phyloP scores from a whole-genome alignment of 371 early-diverging fungal genomes.

The Zancudomyces culisetae region DNA sequence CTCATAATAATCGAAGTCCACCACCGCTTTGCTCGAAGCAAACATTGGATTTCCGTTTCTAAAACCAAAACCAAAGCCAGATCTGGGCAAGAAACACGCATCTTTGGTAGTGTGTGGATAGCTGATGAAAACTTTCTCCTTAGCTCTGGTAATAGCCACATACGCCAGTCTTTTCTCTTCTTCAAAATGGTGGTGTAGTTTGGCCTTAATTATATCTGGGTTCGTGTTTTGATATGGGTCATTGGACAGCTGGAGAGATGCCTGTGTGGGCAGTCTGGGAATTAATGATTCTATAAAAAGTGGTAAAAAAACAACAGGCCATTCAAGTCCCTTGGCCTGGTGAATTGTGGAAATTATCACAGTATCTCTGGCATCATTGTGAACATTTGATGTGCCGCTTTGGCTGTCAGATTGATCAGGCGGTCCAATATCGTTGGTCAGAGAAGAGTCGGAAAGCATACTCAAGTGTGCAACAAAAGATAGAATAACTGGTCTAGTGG shows the following conservation, averaged over 20 bases:
- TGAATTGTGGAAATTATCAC: slow-evolving; percentile 39
- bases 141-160: slow-evolving; percentile 32
- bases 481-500: neutral
- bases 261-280: slow-evolving; percentile 17
- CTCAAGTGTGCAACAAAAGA: slow-evolving; percentile 10
- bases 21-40: too few relatives aligned
- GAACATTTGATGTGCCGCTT: neutral
- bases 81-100: neutral
- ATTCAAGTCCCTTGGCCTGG: slow-evolving; percentile 42
- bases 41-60: too few relatives aligned
- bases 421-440: slow-evolving; percentile 7
- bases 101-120: slow-evolving; percentile 1
- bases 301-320: slow-evolving; percentile 38
- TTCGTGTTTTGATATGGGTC: neutral
- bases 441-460: slow-evolving; percentile 15
- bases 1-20: too few relatives aligned
- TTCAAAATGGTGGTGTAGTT: slow-evolving; percentile 6
- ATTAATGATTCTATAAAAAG: slow-evolving; percentile 30
- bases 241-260: neutral
- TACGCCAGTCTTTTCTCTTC: slow-evolving; percentile 27
- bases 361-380: neutral
- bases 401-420: neutral
- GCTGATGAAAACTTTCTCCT: slow-evolving; percentile 17
- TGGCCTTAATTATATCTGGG: slow-evolving; percentile 5
- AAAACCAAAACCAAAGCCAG: too few relatives aligned